A percentile compares a stretch with the other conserved stretches of the same genome.
phyloP scores from a whole-genome alignment of 164 flowering plant species.

The Vitis rotundifolia region DNA sequence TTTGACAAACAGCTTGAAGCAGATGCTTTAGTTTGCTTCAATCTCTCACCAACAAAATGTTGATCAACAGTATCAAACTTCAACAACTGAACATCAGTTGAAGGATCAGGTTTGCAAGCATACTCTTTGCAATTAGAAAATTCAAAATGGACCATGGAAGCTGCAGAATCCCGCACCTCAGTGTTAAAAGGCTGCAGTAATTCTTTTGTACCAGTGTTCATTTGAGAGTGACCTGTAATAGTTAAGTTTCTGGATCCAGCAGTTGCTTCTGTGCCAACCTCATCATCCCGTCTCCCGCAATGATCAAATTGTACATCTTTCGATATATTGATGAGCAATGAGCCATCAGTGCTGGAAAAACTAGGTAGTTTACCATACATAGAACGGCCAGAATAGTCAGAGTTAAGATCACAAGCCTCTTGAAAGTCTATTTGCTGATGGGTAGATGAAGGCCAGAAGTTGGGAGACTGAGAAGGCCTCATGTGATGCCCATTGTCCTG shows the following conservation, averaged over 20 bases:
- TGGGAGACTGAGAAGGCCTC: conserved; percentile 5
- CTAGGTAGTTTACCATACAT: conserved; percentile 4
- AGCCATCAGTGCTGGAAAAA: background rate
- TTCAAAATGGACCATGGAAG: conserved; percentile 1
- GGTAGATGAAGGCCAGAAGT: conserved; percentile 3
- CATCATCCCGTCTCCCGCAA: conserved; percentile 5
- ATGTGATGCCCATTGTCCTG: conserved; percentile 17
- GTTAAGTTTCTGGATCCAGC: conserved; percentile 1
- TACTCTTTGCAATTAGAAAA: background rate
- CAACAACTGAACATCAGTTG: conserved; percentile 1
- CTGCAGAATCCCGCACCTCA: conserved; percentile 7
- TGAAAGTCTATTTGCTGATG: conserved; percentile 10
- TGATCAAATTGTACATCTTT: background rate
- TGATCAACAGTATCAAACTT: conserved; percentile 11
- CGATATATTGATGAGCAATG: background rate
- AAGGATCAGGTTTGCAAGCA: conserved; percentile 6
- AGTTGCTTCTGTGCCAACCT: background rate
- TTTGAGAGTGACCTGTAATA: background rate
- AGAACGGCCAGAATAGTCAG: background rate
- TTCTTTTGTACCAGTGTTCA: background rate
- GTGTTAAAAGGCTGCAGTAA: background rate
- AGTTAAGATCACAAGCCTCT: conserved; percentile 8
- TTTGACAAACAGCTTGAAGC: conserved; percentile 10
- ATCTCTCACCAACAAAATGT: conserved; percentile 4
- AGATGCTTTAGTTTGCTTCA: conserved; percentile 2